A percentile compares a stretch with the other conserved stretches of the same genome.
These are phyloP conservation scores for Excoecaria cochinchinensis DNA, from an alignment of 345 rosid genomes.

Conservation along the genomic window DNA sequence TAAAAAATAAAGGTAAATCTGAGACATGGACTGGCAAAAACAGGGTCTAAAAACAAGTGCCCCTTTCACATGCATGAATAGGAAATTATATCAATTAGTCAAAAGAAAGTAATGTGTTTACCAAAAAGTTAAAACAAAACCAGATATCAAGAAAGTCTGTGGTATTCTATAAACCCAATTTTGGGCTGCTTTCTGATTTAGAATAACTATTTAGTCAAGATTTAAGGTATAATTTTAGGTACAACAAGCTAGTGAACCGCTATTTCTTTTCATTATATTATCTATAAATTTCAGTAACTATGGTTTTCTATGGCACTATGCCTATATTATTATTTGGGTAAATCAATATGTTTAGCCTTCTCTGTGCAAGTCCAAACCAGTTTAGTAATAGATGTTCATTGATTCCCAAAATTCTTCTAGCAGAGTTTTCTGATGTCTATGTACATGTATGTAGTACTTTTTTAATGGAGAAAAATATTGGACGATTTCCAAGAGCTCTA, in stretches of 20 bases:
- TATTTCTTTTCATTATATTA: background rate
- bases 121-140: background rate
- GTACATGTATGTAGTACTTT: background rate
- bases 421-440: background rate
- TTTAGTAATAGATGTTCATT: background rate
- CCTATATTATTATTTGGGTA: background rate
- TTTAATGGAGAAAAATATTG: background rate
- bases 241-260: background rate
- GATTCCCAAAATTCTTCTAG: background rate
- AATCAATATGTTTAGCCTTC: background rate
- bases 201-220: background rate
- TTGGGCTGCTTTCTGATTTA: background rate
- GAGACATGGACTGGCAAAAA: background rate
- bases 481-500: background rate
- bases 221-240: background rate
- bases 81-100: background rate
- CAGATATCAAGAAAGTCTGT: background rate
- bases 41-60: background rate
- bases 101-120: background rate
- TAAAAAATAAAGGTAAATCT: background rate
- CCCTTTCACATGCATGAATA: background rate
- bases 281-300: background rate
- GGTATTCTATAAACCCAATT: background rate
- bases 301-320: background rate
- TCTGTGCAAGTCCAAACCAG: background rate